Base-by-base conservation (phyloP, 768 basidiomycete genomes). In the Calvatia gigantea region DNA sequence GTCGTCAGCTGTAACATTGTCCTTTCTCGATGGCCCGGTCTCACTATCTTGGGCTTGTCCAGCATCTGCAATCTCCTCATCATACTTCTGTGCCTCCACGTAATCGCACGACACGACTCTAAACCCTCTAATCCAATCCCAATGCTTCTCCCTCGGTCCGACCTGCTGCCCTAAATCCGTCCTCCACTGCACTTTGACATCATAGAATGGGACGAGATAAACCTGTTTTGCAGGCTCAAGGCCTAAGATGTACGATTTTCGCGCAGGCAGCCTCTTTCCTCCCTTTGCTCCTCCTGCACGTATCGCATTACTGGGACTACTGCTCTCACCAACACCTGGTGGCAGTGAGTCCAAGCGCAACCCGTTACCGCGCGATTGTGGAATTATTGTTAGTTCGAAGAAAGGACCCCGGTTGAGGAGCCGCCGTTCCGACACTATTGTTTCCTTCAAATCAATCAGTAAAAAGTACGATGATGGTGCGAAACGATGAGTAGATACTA, bases 141-240 rank as follows among this genome's bases (percentile, higher is more conserved):
- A 47, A 33, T 47, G 25, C 29, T 47, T 47, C 28, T 31, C 28
- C 46, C 29, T 32, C 7, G 46, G 46, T n/a, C 46, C 46, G 11
- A 51, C 29, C 12, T 29, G 38, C 27, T 21, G 38, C 7, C 50
- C 50, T 38, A 44, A 14, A 32, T 46, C 35, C n/a, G 35, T 32
- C n/a, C 47, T 46, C 38, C 38, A n/a, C 28, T 49, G 35, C 37
- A 43, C 37, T n/a, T 56, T 48, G 25, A 42, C 55, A 14, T 42
- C 38, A 32, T 29, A 41, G 21, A 14, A 31, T n/a, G 39, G 31
- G n/a, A 50, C 47, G 21, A 50, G 38, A 19, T 42, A 31, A 21
- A 49, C 37, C 11, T 39, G 50, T 29, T 31, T 41, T 6, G 25
- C 15, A 27, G 50, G 50, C n/a, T 51, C 50, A 6, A 51, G 32